Base-by-base conservation (phyloP, 129 eudicot genomes). In the Solidago caesia region DNA sequence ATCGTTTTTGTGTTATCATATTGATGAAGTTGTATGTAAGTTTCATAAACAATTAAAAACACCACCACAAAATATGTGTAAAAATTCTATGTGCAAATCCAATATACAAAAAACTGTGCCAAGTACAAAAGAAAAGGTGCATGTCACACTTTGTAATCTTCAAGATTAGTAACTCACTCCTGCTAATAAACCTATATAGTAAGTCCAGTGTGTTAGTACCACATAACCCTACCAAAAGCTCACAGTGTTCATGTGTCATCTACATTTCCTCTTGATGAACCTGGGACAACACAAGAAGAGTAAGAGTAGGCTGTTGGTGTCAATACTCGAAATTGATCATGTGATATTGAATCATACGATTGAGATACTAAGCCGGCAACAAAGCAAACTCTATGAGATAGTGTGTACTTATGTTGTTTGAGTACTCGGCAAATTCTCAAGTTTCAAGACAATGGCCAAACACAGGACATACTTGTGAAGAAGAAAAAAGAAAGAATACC, bases 241-340 rank as follows among this genome's bases (percentile, higher is more conserved):
- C 29, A 6, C 33, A 51, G 14, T 13, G 9, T 44, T 51, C 16
- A 79, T 13, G 62, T 60, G 60, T 56, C 70, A 14, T 66, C 79
- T 47, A 45, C 71, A 5, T 79, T 79, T 79, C 57, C 75, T 16
- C 74, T 79, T 9, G 70, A 58, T 73, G 79, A 79, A 64, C 74
- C 83, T 73, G 67, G 6, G 21, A 56, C 45, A 44, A 12, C 26
- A 56, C 7, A 64, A 70, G 25, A 49, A 13, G 0, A 1, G 43
- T 21, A 45, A 27, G 15, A 60, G 51, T 59, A 42, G n/a, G 29
- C 27, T 4, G 67, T 44, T 8, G 12, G 26, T 2, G 49, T 14
- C 13, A 10, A 6, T 9, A 11, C 48, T 21, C n/a, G 8, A 8
- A 27, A 27, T 12, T 10, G 15, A 61, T 61, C 4, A 29, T 26